Evolutionary conservation across 805 yeast genomes (phyloP), one percentile per base, ranked within the genome.

Genomic region (Saccharomycopsis amapae): DNA sequence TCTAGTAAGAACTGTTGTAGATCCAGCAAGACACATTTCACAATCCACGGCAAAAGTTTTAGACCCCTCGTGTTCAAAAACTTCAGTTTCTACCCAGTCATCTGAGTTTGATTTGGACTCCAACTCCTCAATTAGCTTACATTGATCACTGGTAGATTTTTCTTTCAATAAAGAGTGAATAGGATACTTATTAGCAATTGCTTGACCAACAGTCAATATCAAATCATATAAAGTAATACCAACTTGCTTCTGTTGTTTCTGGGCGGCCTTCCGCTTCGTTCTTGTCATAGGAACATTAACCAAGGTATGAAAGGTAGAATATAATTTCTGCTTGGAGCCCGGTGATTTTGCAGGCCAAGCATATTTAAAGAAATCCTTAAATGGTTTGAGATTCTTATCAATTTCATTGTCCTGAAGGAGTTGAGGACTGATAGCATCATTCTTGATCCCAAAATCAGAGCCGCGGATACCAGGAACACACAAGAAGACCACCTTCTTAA

Each of bases 21-120:
- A 51, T 0, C 66, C 73, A 0, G 89, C 63, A 48, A 71, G 64
- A 59, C 96, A 87, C 87, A 90, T 93, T 63, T 90, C 98, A 68
- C 98, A 93, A 63, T 90, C 98, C 17, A 93, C 53, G 0, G 95
- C 93, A 64, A 76, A 86, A 0, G 83, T 76, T 46, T 71, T 78
- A 0, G 83, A 72, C 0, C 79, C 81, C 7, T 69, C 78, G 51
- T 76, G 80, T 1, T 72, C 75, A 50, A 77, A 74, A 1, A 57
- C 45, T 12, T 33, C 53, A 0, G 95, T 82, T 36, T 75, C 75
- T 1, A 66, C 71, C 80, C 83, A 83, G 3, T 48, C 45, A 19
- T 47, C 50, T 7, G 18, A 23, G 1, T 44, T 26, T 12, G 12
- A 26, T 7, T 26, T n/a, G n/a, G n/a, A n/a, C n/a, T n/a, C n/a